Evolutionary conservation across 768 basidiomycete genomes (phyloP).

Genomic region (Agrocybe praecox): DNA sequence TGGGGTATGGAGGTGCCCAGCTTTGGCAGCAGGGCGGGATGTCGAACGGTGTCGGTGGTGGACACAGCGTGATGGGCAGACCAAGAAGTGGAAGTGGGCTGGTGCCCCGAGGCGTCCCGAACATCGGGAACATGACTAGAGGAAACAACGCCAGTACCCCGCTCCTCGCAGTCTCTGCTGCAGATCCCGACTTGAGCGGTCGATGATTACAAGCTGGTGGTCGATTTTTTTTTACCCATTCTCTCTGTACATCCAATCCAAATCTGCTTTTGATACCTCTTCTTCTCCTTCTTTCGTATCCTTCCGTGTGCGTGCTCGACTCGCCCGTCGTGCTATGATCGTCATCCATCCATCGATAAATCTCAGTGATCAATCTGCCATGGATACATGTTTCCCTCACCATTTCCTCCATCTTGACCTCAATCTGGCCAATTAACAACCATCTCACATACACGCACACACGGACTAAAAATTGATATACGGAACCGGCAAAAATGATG

Average conservation of each 20-base stretch:
- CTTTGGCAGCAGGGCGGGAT: constrained; percentile 27
- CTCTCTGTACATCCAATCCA: too few species aligned
- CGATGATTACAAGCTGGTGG: too few species aligned
- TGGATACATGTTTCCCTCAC: too few species aligned
- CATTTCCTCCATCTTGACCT: background rate
- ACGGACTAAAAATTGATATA: background rate
- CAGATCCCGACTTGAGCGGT: constrained; percentile 15
- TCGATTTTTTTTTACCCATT: too few species aligned
- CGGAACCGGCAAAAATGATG: background rate
- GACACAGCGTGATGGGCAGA: constrained; percentile 35
- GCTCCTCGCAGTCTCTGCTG: constrained; percentile 33
- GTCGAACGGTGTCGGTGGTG: constrained; percentile 14
- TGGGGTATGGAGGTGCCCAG: constrained; percentile 47
- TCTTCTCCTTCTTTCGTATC: too few species aligned
- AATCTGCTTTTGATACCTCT: too few species aligned
- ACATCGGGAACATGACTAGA: constrained; percentile 38
- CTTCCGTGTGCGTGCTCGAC: too few species aligned
- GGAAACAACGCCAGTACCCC: constrained; percentile 27
- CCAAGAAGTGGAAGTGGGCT: constrained; percentile 57
- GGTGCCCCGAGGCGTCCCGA: constrained; percentile 36
- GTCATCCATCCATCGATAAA: too few species aligned
- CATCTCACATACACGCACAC: background rate
- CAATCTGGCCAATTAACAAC: background rate
- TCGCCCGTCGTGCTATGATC: too few species aligned
- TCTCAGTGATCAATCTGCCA: too few species aligned